phyloP scores from a whole-genome alignment of 495 filamentous ascomycete genomes.

The Xylaria castorea region DNA sequence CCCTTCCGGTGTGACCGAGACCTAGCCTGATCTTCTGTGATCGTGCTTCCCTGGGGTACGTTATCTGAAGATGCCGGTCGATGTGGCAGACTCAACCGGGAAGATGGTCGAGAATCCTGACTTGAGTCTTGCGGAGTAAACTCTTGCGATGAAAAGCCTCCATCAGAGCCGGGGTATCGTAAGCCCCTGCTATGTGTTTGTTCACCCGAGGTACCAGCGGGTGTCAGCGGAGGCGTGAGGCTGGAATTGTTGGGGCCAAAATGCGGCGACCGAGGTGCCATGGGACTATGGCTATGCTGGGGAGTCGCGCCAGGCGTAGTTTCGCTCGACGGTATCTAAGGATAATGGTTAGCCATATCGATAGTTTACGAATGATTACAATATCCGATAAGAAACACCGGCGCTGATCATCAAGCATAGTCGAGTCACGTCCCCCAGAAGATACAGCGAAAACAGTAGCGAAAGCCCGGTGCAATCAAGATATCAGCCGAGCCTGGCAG shows the following conservation, averaged over 20 bases:
- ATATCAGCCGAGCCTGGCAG: not conserved
- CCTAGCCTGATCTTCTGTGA: constrained; percentile 39
- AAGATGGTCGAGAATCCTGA: constrained; percentile 48
- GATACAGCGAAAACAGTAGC: not conserved
- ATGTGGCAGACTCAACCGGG: constrained; percentile 42
- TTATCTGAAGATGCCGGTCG: constrained; percentile 51
- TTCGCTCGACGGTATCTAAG: constrained; percentile 53
- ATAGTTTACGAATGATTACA: not conserved
- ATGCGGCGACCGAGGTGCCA: constrained; percentile 51
- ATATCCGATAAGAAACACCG: not conserved
- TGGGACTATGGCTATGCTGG: constrained; percentile 43
- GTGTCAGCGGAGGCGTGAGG: constrained; percentile 88
- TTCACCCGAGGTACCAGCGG: constrained; percentile 67
- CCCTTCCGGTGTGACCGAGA: constrained; percentile 63
- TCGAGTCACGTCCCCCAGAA: not conserved
- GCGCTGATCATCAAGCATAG: not conserved
- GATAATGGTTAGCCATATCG: constrained; percentile 30
- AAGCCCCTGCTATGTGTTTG: constrained; percentile 39
- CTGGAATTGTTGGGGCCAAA: constrained; percentile 58
- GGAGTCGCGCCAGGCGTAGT: constrained; percentile 44
- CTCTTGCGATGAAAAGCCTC: constrained; percentile 49
- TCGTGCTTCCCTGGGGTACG: constrained; percentile 35
- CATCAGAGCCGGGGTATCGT: constrained; percentile 39
- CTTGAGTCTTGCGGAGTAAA: constrained; percentile 69
- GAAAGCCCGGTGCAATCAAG: not conserved